These are phyloP conservation scores for Quercus engelmannii DNA, from an alignment of 306 rosid genomes.

Conservation along the genomic window DNA sequence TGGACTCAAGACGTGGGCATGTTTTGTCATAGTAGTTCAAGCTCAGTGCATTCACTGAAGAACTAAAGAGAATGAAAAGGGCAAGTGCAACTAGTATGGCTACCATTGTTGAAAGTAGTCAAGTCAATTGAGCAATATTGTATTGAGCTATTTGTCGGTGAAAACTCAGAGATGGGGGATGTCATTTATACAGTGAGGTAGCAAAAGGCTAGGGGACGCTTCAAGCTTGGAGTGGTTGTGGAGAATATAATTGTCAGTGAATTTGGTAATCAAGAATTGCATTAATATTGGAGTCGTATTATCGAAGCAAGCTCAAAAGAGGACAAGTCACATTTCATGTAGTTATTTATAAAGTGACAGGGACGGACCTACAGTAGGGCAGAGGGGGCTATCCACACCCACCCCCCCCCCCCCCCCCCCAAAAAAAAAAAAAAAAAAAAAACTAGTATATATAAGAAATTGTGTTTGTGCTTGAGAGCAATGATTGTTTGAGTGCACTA, in stretches of 20 bases:
- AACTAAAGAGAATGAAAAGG: slow-evolving; percentile 7
- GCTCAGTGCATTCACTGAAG: slow-evolving; percentile 29
- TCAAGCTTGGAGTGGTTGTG: slow-evolving; percentile 20
- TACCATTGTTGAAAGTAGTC: slow-evolving; percentile 28
- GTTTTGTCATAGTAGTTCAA: slow-evolving; percentile 45
- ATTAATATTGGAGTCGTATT: slow-evolving; percentile 29
- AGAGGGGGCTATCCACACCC: no score
- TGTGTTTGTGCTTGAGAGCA: no score
- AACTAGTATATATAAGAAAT: no score
- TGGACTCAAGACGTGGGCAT: slow-evolving; percentile 57
- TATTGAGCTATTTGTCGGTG: not conserved
- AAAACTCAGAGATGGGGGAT: slow-evolving; percentile 1
- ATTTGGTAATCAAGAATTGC: slow-evolving; percentile 23
- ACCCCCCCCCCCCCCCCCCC: no score
- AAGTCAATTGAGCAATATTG: not conserved
- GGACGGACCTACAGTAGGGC: no score
- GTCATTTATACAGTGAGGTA: slow-evolving; percentile 29
- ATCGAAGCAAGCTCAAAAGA: not conserved
- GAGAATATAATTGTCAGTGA: slow-evolving; percentile 11
- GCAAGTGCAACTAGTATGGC: not conserved
- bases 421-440: no score
- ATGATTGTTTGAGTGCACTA: no score
- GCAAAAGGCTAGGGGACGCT: slow-evolving; percentile 3
- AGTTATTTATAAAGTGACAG: not conserved
- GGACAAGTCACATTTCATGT: not conserved